Conservation (phyloP, 768 basidiomycete genomes). For the Termitomyces sp. region DNA sequence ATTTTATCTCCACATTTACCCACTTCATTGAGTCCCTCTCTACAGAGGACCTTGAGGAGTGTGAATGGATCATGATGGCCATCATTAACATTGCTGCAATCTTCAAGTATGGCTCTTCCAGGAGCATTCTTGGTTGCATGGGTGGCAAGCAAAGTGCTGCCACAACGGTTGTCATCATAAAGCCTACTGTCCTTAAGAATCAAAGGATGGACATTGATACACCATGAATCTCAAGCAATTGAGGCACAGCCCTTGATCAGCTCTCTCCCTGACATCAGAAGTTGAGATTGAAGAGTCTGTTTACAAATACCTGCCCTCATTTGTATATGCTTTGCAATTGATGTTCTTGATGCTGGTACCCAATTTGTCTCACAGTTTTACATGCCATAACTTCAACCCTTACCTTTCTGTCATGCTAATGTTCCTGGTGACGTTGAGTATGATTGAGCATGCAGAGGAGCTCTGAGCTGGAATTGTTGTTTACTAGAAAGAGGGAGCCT, state of each 20-base stretch:
- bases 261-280: slow-evolving; percentile 30
- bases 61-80: slow-evolving; percentile 98
- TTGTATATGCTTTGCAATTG: slow-evolving; percentile 75
- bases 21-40: slow-evolving; percentile 84
- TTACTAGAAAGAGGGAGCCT: slow-evolving; percentile 23
- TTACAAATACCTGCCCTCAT: slow-evolving; percentile 54
- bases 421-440: slow-evolving; percentile 71
- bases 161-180: slow-evolving; percentile 19
- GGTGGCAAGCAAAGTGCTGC: slow-evolving; percentile 49
- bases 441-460: slow-evolving; percentile 65
- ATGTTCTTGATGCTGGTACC: slow-evolving; percentile 73
- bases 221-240: slow-evolving; percentile 18
- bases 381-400: slow-evolving; percentile 65
- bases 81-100: slow-evolving; percentile 77
- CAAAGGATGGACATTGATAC: slow-evolving; percentile 64
- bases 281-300: slow-evolving; percentile 19
- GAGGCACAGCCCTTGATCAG: slow-evolving; percentile 9
- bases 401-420: slow-evolving; percentile 87
- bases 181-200: slow-evolving; percentile 35
- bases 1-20: slow-evolving; percentile 76
- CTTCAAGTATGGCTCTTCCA: slow-evolving; percentile 82
- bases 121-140: slow-evolving; percentile 63
- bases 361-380: slow-evolving; percentile 55
- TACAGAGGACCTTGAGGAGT: slow-evolving; percentile 76
- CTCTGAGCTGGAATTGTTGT: slow-evolving; percentile 41